Evolutionary conservation across 1,139 yeast genomes (phyloP), one percentile per base, ranked within the genome.

Genomic region (Suhomyces chickasaworum): DNA sequence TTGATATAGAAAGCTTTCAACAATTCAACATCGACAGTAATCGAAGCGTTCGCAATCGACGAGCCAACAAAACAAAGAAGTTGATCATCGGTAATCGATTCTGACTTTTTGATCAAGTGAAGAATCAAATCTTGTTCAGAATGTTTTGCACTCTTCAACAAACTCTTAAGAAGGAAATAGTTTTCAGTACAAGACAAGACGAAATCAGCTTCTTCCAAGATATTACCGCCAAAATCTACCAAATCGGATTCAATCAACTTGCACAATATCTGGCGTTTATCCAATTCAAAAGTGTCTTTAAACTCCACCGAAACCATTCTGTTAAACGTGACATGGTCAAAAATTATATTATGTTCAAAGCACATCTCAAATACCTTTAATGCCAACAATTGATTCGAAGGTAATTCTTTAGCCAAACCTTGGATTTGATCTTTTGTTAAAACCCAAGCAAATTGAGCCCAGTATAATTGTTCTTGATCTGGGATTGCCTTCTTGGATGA

Each of bases 381-480:
- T 44, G 39, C 39, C 41, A 16, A 46, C 41, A 30, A 36, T 27
- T 40, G 27, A 16, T 21, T 48, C 17, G 12, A 46, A 17, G 27
- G 22, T 22, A 15, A 39, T 8, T 21, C 13, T 9, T 7, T 17
- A 8, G 29, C 16, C 4, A 47, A 20, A 36, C 48, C 42, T 42
- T 49, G 21, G 36, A 60, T 33, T 41, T 57, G 64, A 1, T 52
- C 53, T 27, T 55, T 53, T 3, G 61, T 45, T 22, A 69, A 53
- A 3, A 61, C 43, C 73, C 72, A 68, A 15, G 51, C 35, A 37
- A 60, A 62, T 18, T 52, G 56, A 8, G 49, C 46, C 12, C 61
- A 33, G 32, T 54, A 46, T 5, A 25, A 38, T 46, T 61, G 67
- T 20, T 41, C 31, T 30, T 42, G 10, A 38, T 20, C 12, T 1